A percentile compares a stretch with the other conserved stretches of the same genome.
phyloP scores from a whole-genome alignment of 176 grass and related monocot genomes.

The Triticum monococcum region DNA sequence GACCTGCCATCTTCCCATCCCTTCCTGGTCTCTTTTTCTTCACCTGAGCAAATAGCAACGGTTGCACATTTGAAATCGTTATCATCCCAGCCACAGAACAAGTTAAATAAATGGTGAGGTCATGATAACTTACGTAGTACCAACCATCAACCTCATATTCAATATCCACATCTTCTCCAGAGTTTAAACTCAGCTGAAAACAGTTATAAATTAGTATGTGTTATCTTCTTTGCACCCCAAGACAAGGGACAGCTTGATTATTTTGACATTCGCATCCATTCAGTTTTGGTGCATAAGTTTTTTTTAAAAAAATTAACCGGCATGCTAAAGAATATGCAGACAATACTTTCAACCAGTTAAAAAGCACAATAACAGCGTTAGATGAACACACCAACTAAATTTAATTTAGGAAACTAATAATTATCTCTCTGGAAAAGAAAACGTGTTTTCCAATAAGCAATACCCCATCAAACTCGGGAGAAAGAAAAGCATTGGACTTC shows the following conservation, averaged over 20 bases:
- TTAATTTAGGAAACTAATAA: not conserved
- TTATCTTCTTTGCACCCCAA: not conserved
- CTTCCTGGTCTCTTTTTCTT: slow-evolving; percentile 99
- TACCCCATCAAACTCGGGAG: not conserved
- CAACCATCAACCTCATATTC: slow-evolving; percentile 99
- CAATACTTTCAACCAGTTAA: slow-evolving; percentile 5
- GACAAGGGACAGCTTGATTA: not conserved
- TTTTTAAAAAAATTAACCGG: not conserved
- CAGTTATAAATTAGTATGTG: slow-evolving; percentile 8
- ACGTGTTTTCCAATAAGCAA: slow-evolving; percentile 2
- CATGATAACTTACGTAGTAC: slow-evolving; percentile 87
- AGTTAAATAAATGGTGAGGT: not conserved
- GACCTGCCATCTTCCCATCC: slow-evolving; percentile 83
- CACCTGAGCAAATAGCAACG: slow-evolving; percentile 53
- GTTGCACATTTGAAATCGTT: not conserved
- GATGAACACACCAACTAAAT: not conserved
- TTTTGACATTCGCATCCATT: not conserved
- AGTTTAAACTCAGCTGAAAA: slow-evolving; percentile 81
- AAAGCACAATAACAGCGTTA: not conserved
- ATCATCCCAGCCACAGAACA: not conserved
- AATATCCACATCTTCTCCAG: slow-evolving; percentile 96
- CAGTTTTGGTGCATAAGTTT: not conserved
- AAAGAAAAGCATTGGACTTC: not conserved
- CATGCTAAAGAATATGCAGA: not conserved
- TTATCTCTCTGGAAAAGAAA: not conserved